A percentile compares a stretch with the other conserved stretches of the same genome.
These are phyloP conservation scores for Suillus placidus DNA, from an alignment of 768 basidiomycete genomes.

Conservation along the genomic window DNA sequence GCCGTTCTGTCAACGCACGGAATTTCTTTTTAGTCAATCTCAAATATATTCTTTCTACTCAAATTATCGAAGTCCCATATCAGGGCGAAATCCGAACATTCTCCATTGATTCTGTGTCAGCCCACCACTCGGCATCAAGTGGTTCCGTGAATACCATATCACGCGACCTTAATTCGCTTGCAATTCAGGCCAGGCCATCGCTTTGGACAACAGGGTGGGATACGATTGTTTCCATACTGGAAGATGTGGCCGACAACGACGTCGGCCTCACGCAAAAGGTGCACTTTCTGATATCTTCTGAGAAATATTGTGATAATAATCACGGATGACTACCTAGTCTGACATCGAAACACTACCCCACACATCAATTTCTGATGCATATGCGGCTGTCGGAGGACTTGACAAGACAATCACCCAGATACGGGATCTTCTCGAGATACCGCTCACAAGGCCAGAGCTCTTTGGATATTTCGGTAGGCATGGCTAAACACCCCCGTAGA, in stretches of 20 bases:
- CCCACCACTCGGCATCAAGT: conserved; percentile 22
- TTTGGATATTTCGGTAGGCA: conserved; percentile 72
- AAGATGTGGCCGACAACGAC: conserved; percentile 30
- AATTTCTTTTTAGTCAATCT: conserved; percentile 59
- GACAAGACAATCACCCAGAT: conserved; percentile 86
- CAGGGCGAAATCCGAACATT: conserved; percentile 65
- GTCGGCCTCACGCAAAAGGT: conserved; percentile 38
- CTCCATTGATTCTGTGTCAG: conserved; percentile 49
- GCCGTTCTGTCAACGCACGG: conserved; percentile 12
- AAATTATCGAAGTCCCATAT: conserved; percentile 64
- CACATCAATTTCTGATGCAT: conserved; percentile 55
- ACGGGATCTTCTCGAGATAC: conserved; percentile 82
- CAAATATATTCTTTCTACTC: conserved; percentile 64
- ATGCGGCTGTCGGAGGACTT: conserved; percentile 85
- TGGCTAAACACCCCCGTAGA: background rate
- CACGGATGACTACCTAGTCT: conserved; percentile 35
- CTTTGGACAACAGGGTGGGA: conserved; percentile 76
- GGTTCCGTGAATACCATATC: conserved; percentile 39
- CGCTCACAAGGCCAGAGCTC: conserved; percentile 78
- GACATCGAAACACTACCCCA: conserved; percentile 52
- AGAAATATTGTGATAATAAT: conserved; percentile 15
- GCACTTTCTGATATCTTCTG: conserved; percentile 16
- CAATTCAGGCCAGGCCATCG: conserved; percentile 40
- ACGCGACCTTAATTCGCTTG: conserved; percentile 46
- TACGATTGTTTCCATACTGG: conserved; percentile 50